Base-by-base conservation (phyloP, 164 flowering plant genomes). In the Warburgia ugandensis region DNA sequence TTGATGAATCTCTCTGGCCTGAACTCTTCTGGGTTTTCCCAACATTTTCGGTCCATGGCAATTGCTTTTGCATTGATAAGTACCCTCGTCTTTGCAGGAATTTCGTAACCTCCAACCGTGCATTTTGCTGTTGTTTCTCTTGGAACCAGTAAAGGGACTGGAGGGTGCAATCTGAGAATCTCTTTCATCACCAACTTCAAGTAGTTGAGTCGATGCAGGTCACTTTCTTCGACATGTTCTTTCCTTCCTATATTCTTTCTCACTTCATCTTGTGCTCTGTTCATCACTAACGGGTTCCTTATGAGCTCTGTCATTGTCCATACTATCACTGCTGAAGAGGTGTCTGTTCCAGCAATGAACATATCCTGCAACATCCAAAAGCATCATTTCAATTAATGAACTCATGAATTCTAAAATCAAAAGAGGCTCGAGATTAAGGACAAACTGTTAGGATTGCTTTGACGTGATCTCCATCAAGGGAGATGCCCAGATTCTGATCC, bases 291-390 rank as follows among this genome's bases (percentile, higher is more conserved):
- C 2, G 78, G 79, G 16, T 60, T 55, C 16, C 19, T 55, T 3
- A 74, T 54, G 3, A 71, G 63, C 29, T 64, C n/a, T n/a, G 71
- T 41, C 76, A 74, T 68, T 19, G 55, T 48, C 79, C 79, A 74
- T 1, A 52, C 62, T 7, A 74, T 16, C 0, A 62, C 28, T 5
- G 65, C 58, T 1, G 69, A 29, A 4, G 58, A 16, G 0, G 76
- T 63, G 38, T 68, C 69, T 0, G 64, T 65, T 45, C 76, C 76
- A 1, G 71, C 76, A 9, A 58, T 28, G 29, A 71, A 68, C 28
- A 71, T 61, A 33, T 71, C 62, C 75, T 74, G 61, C 31, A 53
- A n/a, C n/a, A n/a, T n/a, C n/a, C n/a, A n/a, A n/a, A n/a, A n/a
- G n/a, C n/a, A n/a, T n/a, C n/a, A n/a, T n/a, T n/a, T n/a, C n/a